Evolutionary conservation across 2,329 filamentous ascomycete genomes (phyloP).

Genomic region (Diaporthe longicolla): DNA sequence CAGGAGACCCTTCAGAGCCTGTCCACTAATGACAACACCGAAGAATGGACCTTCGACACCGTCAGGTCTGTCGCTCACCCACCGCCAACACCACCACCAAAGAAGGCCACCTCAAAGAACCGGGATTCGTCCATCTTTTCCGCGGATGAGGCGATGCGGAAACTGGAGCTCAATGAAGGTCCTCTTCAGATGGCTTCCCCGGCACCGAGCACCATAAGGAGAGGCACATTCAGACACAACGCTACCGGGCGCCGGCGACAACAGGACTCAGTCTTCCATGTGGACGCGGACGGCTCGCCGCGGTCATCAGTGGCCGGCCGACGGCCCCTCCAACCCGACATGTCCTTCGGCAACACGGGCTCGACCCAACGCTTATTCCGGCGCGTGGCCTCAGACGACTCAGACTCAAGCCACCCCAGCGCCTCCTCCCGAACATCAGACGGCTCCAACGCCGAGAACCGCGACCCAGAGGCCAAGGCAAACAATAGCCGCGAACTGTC

Average conservation of each 20-base stretch:
- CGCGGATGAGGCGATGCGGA: constrained; percentile 73
- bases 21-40: constrained; percentile 75
- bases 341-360: constrained; percentile 93
- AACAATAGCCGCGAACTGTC: constrained; percentile 64
- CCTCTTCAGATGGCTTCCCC: constrained; percentile 71
- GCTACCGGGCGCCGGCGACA: constrained; percentile 54
- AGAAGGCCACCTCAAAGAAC: constrained; percentile 66
- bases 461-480: constrained; percentile 61
- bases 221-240: constrained; percentile 68
- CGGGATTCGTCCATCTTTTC: constrained; percentile 71
- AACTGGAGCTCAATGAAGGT: constrained; percentile 72
- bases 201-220: constrained; percentile 68
- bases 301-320: constrained; percentile 67
- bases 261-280: constrained; percentile 46
- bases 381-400: constrained; percentile 81
- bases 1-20: constrained; percentile 89
- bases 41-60: constrained; percentile 97
- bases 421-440: constrained; percentile 52
- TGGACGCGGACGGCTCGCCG: constrained; percentile 58
- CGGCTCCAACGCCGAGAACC: constrained; percentile 72
- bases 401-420: constrained; percentile 57
- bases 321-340: constrained; percentile 87
- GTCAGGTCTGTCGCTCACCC: constrained; percentile 78
- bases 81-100: constrained; percentile 53
- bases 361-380: constrained; percentile 94